phyloP scores from a whole-genome alignment of 805 yeast species.

The Helenozyma baotianmanensis region DNA sequence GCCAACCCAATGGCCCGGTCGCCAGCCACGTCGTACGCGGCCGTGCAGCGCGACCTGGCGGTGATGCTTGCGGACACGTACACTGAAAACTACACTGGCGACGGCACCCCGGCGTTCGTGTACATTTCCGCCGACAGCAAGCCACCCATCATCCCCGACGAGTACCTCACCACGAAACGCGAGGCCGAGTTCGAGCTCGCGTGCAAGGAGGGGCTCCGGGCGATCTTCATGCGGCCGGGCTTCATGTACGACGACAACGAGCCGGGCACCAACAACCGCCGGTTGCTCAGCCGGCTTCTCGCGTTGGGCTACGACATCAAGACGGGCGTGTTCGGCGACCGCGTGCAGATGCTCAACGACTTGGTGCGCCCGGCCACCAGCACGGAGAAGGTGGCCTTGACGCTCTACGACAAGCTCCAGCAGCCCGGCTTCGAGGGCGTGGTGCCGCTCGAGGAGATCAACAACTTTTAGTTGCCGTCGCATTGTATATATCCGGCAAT shows the following conservation, averaged over 20 bases:
- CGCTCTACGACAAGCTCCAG: slow-evolving; percentile 50
- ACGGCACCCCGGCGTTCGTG: slow-evolving; percentile 43
- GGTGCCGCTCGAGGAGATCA: slow-evolving; percentile 47
- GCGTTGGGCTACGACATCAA: slow-evolving; percentile 42
- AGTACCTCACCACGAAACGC: slow-evolving; percentile 72
- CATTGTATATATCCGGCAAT: no score
- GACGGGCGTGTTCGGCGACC: slow-evolving; percentile 34
- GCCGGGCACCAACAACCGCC: slow-evolving; percentile 31
- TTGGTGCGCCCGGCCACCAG: slow-evolving; percentile 59
- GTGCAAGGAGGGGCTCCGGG: slow-evolving; percentile 45
- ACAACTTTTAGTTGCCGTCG: slow-evolving; percentile 1
- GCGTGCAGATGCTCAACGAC: slow-evolving; percentile 23
- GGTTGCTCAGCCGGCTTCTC: slow-evolving; percentile 39
- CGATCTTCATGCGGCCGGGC: slow-evolving; percentile 74
- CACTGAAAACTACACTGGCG: slow-evolving; percentile 1
- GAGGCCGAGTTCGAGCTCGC: slow-evolving; percentile 63
- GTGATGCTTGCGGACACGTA: slow-evolving; percentile 56
- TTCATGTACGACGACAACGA: slow-evolving; percentile 63
- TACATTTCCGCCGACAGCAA: slow-evolving; percentile 79
- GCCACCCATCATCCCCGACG: slow-evolving; percentile 58
- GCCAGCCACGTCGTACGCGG: slow-evolving; percentile 49
- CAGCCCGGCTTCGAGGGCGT: slow-evolving; percentile 53
- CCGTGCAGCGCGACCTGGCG: slow-evolving; percentile 68
- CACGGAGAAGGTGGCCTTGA: slow-evolving; percentile 63
- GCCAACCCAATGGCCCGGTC: slow-evolving; percentile 58